Evolutionary conservation across 1,284 basidiomycete species (phyloP).

Genomic region (Cutaneotrichosporon spelunceum): DNA sequence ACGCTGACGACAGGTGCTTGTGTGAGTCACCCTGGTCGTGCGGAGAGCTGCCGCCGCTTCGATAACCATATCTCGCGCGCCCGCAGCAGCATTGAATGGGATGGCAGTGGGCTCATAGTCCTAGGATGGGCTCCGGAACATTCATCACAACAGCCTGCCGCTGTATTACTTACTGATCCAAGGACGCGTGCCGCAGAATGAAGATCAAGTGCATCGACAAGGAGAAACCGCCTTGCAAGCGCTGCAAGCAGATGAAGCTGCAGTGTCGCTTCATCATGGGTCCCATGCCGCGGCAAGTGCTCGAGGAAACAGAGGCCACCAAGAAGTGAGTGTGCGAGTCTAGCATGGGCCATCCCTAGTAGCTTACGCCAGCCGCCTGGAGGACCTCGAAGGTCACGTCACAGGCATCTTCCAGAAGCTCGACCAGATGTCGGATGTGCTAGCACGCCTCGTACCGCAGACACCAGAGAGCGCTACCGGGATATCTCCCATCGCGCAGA

Average conservation of each 20-base stretch:
- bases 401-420: slow-evolving; percentile 23
- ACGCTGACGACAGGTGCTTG: background rate
- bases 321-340: slow-evolving; percentile 2
- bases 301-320: slow-evolving; percentile 13
- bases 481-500: background rate
- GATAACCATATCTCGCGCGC: background rate
- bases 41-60: background rate
- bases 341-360: background rate
- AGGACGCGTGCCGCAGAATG: slow-evolving; percentile 28
- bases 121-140: too few species aligned
- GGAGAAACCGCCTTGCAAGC: slow-evolving; percentile 30
- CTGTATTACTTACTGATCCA: background rate
- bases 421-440: slow-evolving; percentile 14
- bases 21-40: background rate
- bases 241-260: slow-evolving; percentile 25
- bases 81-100: too few species aligned
- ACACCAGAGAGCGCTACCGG: background rate
- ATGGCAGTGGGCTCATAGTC: too few species aligned
- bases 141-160: too few species aligned
- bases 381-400: slow-evolving; percentile 18
- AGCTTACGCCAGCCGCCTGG: slow-evolving; percentile 14
- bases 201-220: slow-evolving; percentile 31
- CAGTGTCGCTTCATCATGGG: slow-evolving; percentile 25
- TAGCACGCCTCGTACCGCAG: background rate
- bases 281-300: slow-evolving; percentile 24